Evolutionary conservation across 495 filamentous ascomycete genomes (phyloP).

Genomic region (Tuber calosporum): DNA sequence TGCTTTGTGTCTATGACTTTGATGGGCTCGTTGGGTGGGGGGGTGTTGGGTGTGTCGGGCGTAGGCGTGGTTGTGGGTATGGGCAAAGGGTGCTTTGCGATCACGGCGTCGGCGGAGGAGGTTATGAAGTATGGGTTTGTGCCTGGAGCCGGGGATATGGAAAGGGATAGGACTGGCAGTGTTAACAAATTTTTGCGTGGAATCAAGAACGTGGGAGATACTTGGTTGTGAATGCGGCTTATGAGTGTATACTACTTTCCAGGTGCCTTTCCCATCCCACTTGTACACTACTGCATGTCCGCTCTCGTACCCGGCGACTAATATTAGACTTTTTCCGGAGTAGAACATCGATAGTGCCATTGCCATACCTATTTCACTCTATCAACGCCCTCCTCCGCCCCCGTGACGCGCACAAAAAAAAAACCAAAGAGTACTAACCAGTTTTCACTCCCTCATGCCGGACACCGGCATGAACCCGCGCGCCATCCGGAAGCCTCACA

Average conservation of each 20-base stretch:
- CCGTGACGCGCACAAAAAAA: background rate
- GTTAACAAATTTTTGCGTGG: background rate
- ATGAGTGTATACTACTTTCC: conserved; percentile 59
- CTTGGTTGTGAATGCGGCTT: conserved; percentile 69
- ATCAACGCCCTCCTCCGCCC: background rate
- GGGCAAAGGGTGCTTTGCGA: conserved; percentile 51
- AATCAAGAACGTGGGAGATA: background rate
- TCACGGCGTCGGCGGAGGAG: conserved; percentile 69
- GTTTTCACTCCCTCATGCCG: conserved; percentile 20
- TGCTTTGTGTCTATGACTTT: conserved; percentile 71
- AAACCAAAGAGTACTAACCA: conserved; percentile 8
- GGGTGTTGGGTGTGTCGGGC: conserved; percentile 38
- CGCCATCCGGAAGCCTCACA: conserved; percentile 70
- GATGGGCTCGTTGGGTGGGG: conserved; percentile 43
- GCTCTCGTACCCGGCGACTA: conserved; percentile 80
- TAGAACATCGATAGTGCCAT: conserved; percentile 68
- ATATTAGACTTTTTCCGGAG: conserved; percentile 39
- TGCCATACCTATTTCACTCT: conserved; percentile 59
- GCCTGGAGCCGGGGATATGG: conserved; percentile 49
- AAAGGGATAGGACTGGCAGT: conserved; percentile 61
- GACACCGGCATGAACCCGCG: conserved; percentile 54
- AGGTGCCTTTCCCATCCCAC: conserved; percentile 44
- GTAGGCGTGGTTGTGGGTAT: conserved; percentile 56
- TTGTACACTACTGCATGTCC: conserved; percentile 61
- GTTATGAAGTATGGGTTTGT: conserved; percentile 60